Percentiles rank a stretch among this genome's conserved stretches.
phyloP scores from a whole-genome alignment of 345 rosid genomes.

The Euphorbia lathyris region DNA sequence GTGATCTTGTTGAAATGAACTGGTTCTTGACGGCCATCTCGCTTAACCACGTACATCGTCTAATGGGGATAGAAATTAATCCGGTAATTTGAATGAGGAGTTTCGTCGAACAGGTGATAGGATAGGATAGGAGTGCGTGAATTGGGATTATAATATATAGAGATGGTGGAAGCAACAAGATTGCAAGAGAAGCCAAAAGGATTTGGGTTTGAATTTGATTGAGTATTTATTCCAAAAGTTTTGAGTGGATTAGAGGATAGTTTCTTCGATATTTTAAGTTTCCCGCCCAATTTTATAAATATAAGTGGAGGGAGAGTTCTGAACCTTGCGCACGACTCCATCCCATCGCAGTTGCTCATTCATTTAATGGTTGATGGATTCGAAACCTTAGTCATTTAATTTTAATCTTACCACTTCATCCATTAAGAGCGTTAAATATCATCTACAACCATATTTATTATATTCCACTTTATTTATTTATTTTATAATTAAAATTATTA shows the following conservation, averaged over 20 bases:
- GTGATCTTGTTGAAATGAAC: slow-evolving; percentile 88
- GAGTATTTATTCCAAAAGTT: background rate
- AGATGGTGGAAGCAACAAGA: slow-evolving; percentile 38
- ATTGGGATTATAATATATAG: background rate
- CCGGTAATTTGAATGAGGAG: background rate
- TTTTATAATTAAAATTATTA: no score
- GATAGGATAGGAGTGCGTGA: no score
- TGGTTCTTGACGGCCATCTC: slow-evolving; percentile 75
- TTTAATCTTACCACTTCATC: no score
- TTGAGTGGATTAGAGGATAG: background rate
- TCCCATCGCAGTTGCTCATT: no score
- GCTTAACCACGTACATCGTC: slow-evolving; percentile 78
- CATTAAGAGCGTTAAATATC: no score
- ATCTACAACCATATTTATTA: no score
- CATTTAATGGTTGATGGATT: no score
- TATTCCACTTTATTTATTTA: no score
- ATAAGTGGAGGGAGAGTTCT: background rate
- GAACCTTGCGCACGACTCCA: background rate
- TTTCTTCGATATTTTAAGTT: background rate
- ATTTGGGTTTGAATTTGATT: slow-evolving; percentile 14
- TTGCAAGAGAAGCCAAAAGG: slow-evolving; percentile 12
- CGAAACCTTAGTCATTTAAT: no score
- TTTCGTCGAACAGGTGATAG: slow-evolving; percentile 15
- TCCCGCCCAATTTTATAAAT: slow-evolving; percentile 7
- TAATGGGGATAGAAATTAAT: slow-evolving; percentile 4